These are phyloP conservation scores for Borealophlyctis nickersoniae DNA, from an alignment of 192 early-diverging fungal species.

Conservation along the genomic window DNA sequence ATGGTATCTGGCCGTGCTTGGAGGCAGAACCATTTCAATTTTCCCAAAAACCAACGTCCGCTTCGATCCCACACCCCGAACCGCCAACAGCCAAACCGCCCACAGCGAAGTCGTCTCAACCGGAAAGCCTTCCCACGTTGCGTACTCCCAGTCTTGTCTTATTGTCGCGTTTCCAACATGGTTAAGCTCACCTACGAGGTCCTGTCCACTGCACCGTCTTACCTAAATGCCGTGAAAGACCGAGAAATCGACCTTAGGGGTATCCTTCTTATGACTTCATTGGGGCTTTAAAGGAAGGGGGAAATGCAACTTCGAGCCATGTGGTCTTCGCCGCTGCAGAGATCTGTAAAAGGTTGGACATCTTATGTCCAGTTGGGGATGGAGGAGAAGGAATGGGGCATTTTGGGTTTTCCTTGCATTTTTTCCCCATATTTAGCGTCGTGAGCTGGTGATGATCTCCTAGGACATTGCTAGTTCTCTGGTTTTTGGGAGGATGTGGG, in stretches of 20 bases:
- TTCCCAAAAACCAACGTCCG: too few species aligned
- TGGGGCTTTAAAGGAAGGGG: neutral
- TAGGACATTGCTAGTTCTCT: too few species aligned
- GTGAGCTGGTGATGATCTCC: neutral
- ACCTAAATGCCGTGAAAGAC: slow-evolving; percentile 85
- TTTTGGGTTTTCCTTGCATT: neutral
- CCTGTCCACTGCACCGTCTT: slow-evolving; percentile 42
- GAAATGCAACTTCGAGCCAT: neutral
- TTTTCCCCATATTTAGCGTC: neutral
- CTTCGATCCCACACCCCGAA: too few species aligned
- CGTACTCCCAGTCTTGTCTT: too few species aligned
- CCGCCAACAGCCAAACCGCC: too few species aligned
- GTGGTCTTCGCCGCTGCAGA: slow-evolving; percentile 9
- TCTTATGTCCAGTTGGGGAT: neutral
- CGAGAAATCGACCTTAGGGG: slow-evolving; percentile 86
- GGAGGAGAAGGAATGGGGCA: neutral
- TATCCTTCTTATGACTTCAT: slow-evolving; percentile 39
- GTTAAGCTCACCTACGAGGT: slow-evolving; percentile 55
- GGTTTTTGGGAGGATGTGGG: too few species aligned
- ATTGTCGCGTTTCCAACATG: too few species aligned
- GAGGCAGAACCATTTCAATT: too few species aligned
- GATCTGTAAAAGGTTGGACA: neutral
- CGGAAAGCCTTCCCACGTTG: too few species aligned
- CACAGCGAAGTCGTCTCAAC: too few species aligned
- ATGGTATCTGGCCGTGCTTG: too few species aligned